Evolutionary conservation across 1,139 yeast genomes (phyloP).

Genomic region (Blastobotrys arbuscula): DNA sequence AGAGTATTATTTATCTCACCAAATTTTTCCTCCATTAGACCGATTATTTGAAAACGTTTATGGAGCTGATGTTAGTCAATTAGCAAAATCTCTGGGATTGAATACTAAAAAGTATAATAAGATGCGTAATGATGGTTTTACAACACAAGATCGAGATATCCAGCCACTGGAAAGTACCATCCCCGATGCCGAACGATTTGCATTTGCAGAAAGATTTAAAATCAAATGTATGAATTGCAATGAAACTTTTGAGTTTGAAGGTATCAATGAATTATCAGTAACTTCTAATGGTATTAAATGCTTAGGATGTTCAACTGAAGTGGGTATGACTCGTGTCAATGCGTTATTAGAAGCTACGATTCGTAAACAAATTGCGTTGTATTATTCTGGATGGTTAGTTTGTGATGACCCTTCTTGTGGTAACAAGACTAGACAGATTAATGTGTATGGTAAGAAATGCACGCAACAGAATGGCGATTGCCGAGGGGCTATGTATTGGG

Average conservation of each 20-base stretch:
- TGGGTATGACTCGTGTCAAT: slow-evolving; percentile 53
- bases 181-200: slow-evolving; percentile 77
- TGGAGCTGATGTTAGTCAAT: slow-evolving; percentile 75
- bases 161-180: slow-evolving; percentile 79
- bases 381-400: slow-evolving; percentile 77
- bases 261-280: slow-evolving; percentile 46
- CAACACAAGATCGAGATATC: slow-evolving; percentile 41
- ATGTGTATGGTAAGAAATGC: slow-evolving; percentile 87
- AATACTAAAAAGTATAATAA: slow-evolving; percentile 52
- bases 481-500: slow-evolving; percentile 77
- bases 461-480: slow-evolving; percentile 63
- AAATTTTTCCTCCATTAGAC: slow-evolving; percentile 85
- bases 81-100: slow-evolving; percentile 73
- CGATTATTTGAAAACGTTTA: slow-evolving; percentile 81
- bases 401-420: slow-evolving; percentile 90
- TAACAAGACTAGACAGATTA: slow-evolving; percentile 71
- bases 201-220: slow-evolving; percentile 50
- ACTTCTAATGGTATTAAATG: slow-evolving; percentile 72
- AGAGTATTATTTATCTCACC: slow-evolving; percentile 76
- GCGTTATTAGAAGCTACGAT: slow-evolving; percentile 70
- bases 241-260: slow-evolving; percentile 59
- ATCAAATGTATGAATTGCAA: slow-evolving; percentile 60
- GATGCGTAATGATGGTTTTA: slow-evolving; percentile 18
- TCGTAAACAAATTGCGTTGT: slow-evolving; percentile 62
- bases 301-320: slow-evolving; percentile 47